Percentiles rank a stretch among this genome's conserved stretches.
Conservation (phyloP, 2,329 filamentous ascomycete genomes). For the Verticillium zaregamsianum region DNA sequence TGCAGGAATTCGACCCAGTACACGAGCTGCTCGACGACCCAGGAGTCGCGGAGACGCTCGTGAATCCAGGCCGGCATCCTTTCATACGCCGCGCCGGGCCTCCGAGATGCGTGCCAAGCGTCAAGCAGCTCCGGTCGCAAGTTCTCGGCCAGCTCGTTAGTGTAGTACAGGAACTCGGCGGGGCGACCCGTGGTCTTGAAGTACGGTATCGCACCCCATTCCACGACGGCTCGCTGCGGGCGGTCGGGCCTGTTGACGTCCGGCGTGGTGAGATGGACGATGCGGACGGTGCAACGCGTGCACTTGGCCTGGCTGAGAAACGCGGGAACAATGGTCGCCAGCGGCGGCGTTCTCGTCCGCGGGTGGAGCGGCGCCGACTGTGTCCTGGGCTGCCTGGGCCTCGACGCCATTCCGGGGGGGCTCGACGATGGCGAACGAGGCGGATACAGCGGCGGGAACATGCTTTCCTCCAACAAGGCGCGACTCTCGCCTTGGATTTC, state of each 20-base stretch:
- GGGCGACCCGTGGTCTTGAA: conserved; percentile 12
- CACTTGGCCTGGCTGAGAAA: conserved; percentile 10
- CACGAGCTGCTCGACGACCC: conserved; percentile 14
- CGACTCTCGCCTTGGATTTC: too few relatives aligned
- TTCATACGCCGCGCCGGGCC: neutral
- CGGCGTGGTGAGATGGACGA: conserved; percentile 10
- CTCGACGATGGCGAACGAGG: neutral
- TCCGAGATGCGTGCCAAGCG: neutral
- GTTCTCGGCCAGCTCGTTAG: conserved; percentile 8
- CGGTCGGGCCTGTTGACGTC: neutral
- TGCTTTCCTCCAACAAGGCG: neutral
- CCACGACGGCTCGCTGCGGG: conserved; percentile 10
- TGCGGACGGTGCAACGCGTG: conserved; percentile 12
- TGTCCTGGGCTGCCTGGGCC: neutral
- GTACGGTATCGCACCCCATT: conserved; percentile 13
- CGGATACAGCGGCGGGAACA: neutral
- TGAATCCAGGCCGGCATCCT: conserved; percentile 5
- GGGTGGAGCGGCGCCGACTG: conserved; percentile 7
- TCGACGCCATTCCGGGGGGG: neutral
- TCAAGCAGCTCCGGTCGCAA: conserved; percentile 10
- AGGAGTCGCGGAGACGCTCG: conserved; percentile 13
- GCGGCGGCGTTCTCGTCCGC: conserved; percentile 10
- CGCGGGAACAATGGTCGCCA: conserved; percentile 9
- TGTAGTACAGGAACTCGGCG: conserved; percentile 12
- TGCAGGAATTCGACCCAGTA: conserved; percentile 15